Conservation (phyloP, 805 yeast species). For the Candida ortonii region DNA sequence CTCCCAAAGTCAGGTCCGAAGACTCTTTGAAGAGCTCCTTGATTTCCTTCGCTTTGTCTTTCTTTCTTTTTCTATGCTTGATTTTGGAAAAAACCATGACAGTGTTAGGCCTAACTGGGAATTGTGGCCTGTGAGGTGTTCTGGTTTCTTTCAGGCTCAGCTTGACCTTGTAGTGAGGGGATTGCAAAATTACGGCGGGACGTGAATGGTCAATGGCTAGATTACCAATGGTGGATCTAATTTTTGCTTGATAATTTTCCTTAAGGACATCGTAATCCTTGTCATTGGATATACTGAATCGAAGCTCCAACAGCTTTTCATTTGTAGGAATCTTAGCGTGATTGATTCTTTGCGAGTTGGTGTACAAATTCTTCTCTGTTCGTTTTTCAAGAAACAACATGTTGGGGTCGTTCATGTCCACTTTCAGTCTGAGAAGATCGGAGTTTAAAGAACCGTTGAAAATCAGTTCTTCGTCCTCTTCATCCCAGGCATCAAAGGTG, state of each 20-base stretch:
- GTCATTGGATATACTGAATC: constrained; percentile 87
- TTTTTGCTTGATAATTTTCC: constrained; percentile 85
- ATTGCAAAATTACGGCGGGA: constrained; percentile 83
- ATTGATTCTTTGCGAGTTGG: constrained; percentile 17
- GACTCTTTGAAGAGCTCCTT: constrained; percentile 70
- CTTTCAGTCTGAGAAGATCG: constrained; percentile 38
- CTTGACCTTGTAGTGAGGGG: constrained; percentile 85
- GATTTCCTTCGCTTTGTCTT: constrained; percentile 80
- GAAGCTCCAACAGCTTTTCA: constrained; percentile 52
- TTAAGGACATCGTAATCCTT: constrained; percentile 76
- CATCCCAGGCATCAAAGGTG: constrained; percentile 42
- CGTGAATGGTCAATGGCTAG: constrained; percentile 86
- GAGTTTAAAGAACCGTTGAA: constrained; percentile 59
- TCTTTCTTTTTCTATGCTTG: constrained; percentile 79
- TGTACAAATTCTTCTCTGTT: constrained; percentile 11
- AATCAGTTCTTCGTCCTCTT: constrained; percentile 66
- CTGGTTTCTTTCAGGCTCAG: constrained; percentile 66
- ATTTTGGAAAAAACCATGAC: constrained; percentile 71
- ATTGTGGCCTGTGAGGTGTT: constrained; percentile 75
- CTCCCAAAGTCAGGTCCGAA: constrained; percentile 78
- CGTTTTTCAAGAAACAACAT: constrained; percentile 59
- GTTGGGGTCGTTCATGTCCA: constrained; percentile 87
- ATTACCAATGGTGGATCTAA: constrained; percentile 89
- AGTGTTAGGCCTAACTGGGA: constrained; percentile 75
- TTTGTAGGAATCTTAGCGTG: constrained; percentile 47